Evolutionary conservation across 75 land plant species (phyloP).

Genomic region (Pinus tabuliformis): DNA sequence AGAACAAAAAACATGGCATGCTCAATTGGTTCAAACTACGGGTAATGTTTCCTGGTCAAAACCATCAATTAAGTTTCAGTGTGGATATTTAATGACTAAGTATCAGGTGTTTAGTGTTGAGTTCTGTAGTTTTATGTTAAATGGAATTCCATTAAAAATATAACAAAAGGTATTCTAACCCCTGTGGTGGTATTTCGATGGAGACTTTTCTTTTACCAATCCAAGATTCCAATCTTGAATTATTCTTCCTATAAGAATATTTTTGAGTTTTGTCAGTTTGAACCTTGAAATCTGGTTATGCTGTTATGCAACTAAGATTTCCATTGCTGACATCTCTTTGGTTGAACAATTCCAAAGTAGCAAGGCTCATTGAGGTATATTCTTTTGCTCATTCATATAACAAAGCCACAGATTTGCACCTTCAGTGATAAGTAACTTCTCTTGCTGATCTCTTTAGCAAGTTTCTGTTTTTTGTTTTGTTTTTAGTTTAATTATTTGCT

Average conservation of each 20-base stretch:
- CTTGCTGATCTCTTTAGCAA: background rate
- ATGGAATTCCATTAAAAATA: too few relatives aligned
- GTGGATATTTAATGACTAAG: background rate
- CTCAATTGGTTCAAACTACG: slow-evolving; percentile 87
- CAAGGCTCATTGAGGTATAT: background rate
- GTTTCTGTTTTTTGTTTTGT: too few relatives aligned
- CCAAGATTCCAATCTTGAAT: too few relatives aligned
- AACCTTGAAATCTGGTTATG: background rate
- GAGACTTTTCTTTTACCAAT: background rate
- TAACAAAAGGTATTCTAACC: too few relatives aligned
- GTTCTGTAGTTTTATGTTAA: background rate
- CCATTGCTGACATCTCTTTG: background rate
- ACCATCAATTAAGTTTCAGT: background rate
- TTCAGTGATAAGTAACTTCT: background rate
- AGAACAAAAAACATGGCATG: slow-evolving; percentile 65
- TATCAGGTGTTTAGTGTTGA: background rate
- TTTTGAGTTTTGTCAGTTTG: background rate
- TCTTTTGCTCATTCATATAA: too few relatives aligned
- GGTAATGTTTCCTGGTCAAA: slow-evolving; percentile 31
- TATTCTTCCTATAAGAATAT: background rate
- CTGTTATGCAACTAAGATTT: background rate
- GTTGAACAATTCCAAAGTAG: background rate
- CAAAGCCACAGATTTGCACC: background rate
- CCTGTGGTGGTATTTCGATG: background rate
- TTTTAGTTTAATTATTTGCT: too few relatives aligned